Evolutionary conservation across 225 moss, liverwort and hornwort species (phyloP), one percentile per base, ranked within the genome.

Genomic region (Thuidium tamariscinum): DNA sequence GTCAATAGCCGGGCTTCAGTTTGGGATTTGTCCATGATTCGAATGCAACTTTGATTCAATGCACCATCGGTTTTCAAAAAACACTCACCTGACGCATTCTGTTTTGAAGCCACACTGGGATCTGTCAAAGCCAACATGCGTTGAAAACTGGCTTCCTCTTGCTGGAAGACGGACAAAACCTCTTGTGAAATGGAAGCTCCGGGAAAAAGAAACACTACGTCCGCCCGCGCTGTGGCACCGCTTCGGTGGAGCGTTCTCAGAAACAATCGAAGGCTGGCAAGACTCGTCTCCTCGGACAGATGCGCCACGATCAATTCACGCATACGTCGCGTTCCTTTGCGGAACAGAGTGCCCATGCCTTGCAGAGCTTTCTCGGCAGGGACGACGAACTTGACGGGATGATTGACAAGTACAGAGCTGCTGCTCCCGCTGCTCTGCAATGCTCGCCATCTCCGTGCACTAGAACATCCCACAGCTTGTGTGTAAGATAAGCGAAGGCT

Each of bases 291-390:
- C 61, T 92, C 92, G 12, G 86, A 86, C 9, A 92, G 27, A 34
- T 89, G 88, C 3, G 92, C 92, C 66, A 92, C 89, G 3, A 92
- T 37, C 87, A 92, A 52, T 61, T 92, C 91, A 30, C 87, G 87
- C 92, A 91, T 92, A 5, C 80, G 66, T 13, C 88, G 86, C 13
- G 91, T 91, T 20, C 92, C 92, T 77, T 80, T 82, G 18, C 91
- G 77, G 42, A 91, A 91, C 79, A 92, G 68, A 10, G 88, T 91
- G 13, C 92, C 92, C 90, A 92, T 90, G 32, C 92, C 92, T 86
- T 92, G 91, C 52, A 92, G 79, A 18, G 92, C 92, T 72, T 83
- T 80, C 83, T 90, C 90, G 3, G 37, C 64, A 14, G 73, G 49
- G 5, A 84, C 16, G 21, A 88, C 79, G 7, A 32, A 32, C 85